These are phyloP conservation scores for Heimioporus sp. DNA, from an alignment of 768 basidiomycete species.

Conservation along the genomic window DNA sequence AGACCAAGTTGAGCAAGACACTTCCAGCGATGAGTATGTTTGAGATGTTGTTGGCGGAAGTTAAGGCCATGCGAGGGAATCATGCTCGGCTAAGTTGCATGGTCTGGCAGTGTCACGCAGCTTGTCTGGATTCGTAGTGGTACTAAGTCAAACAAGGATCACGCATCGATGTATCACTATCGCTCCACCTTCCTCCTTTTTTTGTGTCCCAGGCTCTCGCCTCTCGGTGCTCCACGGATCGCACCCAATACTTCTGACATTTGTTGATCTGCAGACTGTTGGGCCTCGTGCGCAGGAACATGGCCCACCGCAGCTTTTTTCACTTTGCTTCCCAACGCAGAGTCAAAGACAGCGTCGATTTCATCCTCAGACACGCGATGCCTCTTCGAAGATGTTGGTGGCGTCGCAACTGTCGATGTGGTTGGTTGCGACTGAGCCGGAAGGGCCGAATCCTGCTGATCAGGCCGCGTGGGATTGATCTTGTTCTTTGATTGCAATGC, in stretches of 20 bases:
- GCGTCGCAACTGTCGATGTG: neutral
- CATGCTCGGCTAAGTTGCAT: too few species aligned
- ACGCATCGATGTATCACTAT: neutral
- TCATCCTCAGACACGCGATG: constrained; percentile 52
- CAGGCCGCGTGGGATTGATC: constrained; percentile 10
- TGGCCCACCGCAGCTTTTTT: constrained; percentile 50
- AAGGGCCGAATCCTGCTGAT: constrained; percentile 17
- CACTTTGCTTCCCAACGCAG: constrained; percentile 53
- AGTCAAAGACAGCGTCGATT: constrained; percentile 72
- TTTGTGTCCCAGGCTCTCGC: constrained; percentile 34
- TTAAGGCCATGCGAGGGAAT: constrained; percentile 5
- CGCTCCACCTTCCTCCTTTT: constrained; percentile 30
- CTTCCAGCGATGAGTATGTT: constrained; percentile 10
- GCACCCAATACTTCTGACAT: constrained; percentile 56
- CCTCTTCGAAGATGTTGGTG: constrained; percentile 45
- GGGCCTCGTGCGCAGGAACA: constrained; percentile 8
- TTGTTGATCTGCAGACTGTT: constrained; percentile 31
- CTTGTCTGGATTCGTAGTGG: neutral
- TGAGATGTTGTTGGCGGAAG: constrained; percentile 1
- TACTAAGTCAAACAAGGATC: neutral
- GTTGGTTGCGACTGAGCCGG: neutral
- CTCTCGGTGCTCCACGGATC: constrained; percentile 55
- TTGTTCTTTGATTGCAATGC: constrained; percentile 53
- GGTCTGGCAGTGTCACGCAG: too few species aligned
- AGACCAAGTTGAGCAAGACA: constrained; percentile 16